A percentile compares a stretch with the other conserved stretches of the same genome.
phyloP scores from a whole-genome alignment of 257 asterid species.

The Cruciata laevipes region DNA sequence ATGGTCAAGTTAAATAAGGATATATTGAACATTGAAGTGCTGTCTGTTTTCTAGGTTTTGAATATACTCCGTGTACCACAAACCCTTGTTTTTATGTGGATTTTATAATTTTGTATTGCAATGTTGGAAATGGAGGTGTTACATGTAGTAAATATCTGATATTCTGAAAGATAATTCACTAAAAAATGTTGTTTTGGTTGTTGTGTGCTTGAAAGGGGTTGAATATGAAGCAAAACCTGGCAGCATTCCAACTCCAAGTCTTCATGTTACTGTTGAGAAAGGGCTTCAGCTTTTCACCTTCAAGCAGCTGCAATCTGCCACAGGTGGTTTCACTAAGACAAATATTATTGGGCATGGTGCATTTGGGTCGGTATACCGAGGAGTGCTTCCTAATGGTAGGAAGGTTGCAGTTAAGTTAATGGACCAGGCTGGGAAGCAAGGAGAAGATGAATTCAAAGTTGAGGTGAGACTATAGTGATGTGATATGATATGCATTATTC shows the following conservation, averaged over 20 bases:
- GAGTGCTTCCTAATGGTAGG: constrained; percentile 82
- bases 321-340: constrained; percentile 83
- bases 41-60: not conserved
- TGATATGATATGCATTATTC: not conserved
- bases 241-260: constrained; percentile 27
- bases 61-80: too few relatives aligned
- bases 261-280: constrained; percentile 44
- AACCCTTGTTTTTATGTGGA: not conserved
- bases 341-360: constrained; percentile 88
- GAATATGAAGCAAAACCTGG: constrained; percentile 38
- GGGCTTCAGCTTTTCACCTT: constrained; percentile 66
- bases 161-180: not conserved
- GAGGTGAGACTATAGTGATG: constrained; percentile 36
- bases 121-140: not conserved
- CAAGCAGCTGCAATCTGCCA: constrained; percentile 88
- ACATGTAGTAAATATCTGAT: not conserved
- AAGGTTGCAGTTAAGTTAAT: constrained; percentile 87
- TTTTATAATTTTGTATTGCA: not conserved
- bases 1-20: not conserved
- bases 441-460: constrained; percentile 80
- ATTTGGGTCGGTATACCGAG: constrained; percentile 75
- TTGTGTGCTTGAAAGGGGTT: constrained; percentile 20
- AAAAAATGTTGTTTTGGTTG: not conserved
- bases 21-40: not conserved
- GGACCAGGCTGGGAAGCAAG: constrained; percentile 90